These are phyloP conservation scores for Pythium myriotylum DNA, from an alignment of 352 stramenopile species.

Conservation along the genomic window DNA sequence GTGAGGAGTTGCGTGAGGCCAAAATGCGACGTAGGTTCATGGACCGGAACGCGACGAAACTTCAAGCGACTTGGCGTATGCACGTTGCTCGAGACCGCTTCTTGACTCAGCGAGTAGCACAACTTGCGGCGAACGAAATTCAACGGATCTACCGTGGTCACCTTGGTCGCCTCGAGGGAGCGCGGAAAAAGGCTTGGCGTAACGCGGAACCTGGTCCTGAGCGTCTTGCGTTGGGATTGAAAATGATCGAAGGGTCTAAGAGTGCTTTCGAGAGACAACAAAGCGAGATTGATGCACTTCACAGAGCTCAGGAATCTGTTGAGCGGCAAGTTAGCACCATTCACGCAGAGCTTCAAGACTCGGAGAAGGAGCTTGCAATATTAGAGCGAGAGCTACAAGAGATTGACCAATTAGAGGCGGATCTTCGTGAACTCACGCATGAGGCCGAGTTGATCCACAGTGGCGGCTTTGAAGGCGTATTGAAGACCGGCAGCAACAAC, in stretches of 20 bases:
- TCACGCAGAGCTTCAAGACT: conserved; percentile 89
- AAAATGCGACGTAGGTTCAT: conserved; percentile 45
- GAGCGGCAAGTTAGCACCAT: conserved; percentile 90
- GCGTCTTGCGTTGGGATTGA: conserved; percentile 86
- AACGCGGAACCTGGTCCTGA: conserved; percentile 86
- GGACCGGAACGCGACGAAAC: conserved; percentile 64
- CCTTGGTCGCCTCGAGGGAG: conserved; percentile 65
- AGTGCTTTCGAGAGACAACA: conserved; percentile 92
- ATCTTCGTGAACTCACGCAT: conserved; percentile 91
- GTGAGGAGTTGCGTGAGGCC: conserved; percentile 41
- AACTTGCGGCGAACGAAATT: conserved; percentile 87
- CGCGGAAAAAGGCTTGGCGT: conserved; percentile 85
- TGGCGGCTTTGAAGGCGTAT: conserved; percentile 56
- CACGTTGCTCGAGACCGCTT: conserved; percentile 71
- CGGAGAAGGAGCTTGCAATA: conserved; percentile 89
- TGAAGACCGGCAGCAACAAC: conserved; percentile 27
- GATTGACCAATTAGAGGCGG: conserved; percentile 91
- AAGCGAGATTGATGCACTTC: conserved; percentile 91
- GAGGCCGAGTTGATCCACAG: conserved; percentile 86
- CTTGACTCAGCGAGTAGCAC: conserved; percentile 57
- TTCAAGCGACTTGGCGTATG: conserved; percentile 92
- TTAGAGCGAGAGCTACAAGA: conserved; percentile 92
- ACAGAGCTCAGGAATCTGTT: conserved; percentile 88
- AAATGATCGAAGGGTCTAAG: conserved; percentile 94
- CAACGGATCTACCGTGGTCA: conserved; percentile 90